Conservation (phyloP, 345 rosid species). For the Eucalyptus marginata region DNA sequence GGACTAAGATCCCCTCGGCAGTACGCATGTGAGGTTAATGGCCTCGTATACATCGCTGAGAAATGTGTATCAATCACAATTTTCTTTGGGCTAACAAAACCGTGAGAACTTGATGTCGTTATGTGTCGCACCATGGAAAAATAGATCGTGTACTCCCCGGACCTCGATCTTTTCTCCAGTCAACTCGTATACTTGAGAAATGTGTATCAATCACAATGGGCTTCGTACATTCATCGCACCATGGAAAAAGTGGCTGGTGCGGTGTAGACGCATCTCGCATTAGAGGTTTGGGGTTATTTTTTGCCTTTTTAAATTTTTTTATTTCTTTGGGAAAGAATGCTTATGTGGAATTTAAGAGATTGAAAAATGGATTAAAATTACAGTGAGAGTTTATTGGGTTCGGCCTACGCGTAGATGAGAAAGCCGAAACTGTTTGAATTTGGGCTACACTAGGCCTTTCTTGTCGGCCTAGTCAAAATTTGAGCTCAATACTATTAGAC, state of each 20-base stretch:
- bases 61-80: no score
- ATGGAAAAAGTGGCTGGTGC: background rate
- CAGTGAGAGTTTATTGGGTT: background rate
- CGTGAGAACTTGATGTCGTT: no score
- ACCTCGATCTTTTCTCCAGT: background rate
- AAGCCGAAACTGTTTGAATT: background rate
- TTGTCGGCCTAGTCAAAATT: background rate
- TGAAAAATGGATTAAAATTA: background rate
- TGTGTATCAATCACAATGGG: background rate
- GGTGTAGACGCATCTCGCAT: background rate
- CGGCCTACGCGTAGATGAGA: background rate
- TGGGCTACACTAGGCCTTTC: background rate
- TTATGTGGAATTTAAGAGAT: background rate
- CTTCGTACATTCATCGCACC: background rate
- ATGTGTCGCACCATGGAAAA: no score
- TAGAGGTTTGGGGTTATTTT: background rate
- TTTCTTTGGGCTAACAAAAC: no score
- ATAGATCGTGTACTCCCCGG: background rate
- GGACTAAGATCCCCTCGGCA: no score
- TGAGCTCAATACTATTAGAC: background rate
- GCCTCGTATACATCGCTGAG: no score
- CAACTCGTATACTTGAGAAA: background rate
- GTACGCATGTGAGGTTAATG: no score
- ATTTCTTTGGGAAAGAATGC: background rate
- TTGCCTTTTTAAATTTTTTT: background rate